Evolutionary conservation across 2,329 filamentous ascomycete genomes (phyloP), one percentile per base, ranked within the genome.

Genomic region (Nannizziopsis barbatae): DNA sequence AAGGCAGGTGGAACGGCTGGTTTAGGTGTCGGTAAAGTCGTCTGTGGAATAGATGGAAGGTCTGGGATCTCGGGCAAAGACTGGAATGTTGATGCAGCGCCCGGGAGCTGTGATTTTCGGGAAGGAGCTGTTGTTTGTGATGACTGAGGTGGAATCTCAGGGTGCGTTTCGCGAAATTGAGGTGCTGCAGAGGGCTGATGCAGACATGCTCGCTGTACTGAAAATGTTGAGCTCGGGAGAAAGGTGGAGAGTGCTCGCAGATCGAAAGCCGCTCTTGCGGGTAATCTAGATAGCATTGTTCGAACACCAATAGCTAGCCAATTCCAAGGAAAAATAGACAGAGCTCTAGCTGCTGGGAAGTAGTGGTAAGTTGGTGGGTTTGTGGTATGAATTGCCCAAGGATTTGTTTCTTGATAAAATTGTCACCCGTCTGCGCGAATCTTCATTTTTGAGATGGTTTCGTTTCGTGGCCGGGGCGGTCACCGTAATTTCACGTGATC

Each of bases 1-100:
- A 69, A 68, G 30, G 57, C 60, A n/a, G 66, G 65, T 27, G 60
- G 56, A n/a, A 65, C 52, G 35, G 65, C 61, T 48, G 62, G 61
- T 53, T 68, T 69, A 39, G 52, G 53, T 32, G 42, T 36, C 37
- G 48, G 53, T 44, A 49, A 51, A 49, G 49, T 47, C 40, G 53
- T 51, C 12, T 54, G 37, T 38, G 52, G 33, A 17, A 52, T 8
- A 12, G 50, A n/a, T 43, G 48, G 53, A 18, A 31, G 42, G 42
- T 40, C 47, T 40, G 17, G 48, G 40, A 35, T 48, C 22, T 10
- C 42, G n/a, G 33, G 4, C 2, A 33, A 7, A 1, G 43, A n/a
- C 10, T 20, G 5, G 43, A 50, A 6, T 41, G 47, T 27, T 30
- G 54, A 32, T 45, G 45, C 8, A 3, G 33, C 12, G 22, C 32